phyloP scores from a whole-genome alignment of 2,329 filamentous ascomycete genomes.

The Raffaelea ambrosiae region DNA sequence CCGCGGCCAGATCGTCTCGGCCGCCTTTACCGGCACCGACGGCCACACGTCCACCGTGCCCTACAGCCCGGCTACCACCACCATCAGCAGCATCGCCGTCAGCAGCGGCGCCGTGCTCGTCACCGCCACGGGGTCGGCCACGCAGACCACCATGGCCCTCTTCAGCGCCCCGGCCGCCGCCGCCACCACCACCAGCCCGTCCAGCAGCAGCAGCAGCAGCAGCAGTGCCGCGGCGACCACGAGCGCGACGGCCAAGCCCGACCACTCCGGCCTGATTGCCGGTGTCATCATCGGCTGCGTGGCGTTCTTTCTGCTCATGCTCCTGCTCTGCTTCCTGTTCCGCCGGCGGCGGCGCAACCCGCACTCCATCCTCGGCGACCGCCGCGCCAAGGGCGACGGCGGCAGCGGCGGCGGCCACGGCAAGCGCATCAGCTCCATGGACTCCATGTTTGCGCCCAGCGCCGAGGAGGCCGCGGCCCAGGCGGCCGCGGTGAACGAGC shows the following conservation, averaged over 20 bases:
- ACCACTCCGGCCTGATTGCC: background rate
- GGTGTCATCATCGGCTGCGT: background rate
- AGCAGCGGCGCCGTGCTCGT: background rate
- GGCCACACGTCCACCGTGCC: constrained; percentile 1
- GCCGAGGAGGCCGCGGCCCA: background rate
- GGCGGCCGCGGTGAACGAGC: no score
- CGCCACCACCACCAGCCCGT: background rate
- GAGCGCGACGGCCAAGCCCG: background rate
- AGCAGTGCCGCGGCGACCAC: background rate
- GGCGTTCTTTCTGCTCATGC: background rate
- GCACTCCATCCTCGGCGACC: background rate
- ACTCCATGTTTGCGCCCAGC: background rate
- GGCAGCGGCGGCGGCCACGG: background rate
- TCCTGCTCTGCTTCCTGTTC: background rate
- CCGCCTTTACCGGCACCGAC: background rate
- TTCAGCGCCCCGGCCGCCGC: background rate
- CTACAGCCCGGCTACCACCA: background rate
- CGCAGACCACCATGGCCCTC: background rate
- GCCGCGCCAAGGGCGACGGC: background rate
- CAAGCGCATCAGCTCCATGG: background rate
- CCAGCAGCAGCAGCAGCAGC: background rate
- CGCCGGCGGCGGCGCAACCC: background rate
- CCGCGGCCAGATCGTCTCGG: constrained; percentile 4
- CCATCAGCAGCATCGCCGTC: background rate
- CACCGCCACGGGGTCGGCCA: background rate